Evolutionary conservation across 1,139 yeast genomes (phyloP).

Genomic region (Meyerozyma guilliermondii): DNA sequence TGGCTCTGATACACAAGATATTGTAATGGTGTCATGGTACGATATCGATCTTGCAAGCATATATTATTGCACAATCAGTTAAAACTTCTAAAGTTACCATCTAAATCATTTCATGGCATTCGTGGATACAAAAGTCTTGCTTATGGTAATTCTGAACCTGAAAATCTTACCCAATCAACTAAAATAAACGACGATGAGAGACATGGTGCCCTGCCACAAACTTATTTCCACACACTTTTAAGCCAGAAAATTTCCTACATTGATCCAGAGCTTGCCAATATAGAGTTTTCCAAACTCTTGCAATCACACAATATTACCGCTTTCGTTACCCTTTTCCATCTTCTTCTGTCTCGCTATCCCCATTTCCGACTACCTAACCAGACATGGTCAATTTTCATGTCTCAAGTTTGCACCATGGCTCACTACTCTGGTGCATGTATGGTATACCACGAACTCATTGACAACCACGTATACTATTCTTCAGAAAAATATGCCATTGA

Average conservation of each 20-base stretch:
- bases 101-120: too few species aligned
- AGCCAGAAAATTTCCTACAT: neutral
- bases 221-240: neutral
- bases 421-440: conserved; percentile 31
- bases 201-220: too few species aligned
- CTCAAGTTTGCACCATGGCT: conserved; percentile 20
- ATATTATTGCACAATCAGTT: neutral
- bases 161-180: too few species aligned
- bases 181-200: too few species aligned
- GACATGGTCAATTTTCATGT: conserved; percentile 28
- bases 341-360: conserved; percentile 3
- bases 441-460: conserved; percentile 34
- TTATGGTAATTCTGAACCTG: too few species aligned
- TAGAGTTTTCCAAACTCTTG: neutral
- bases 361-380: conserved; percentile 27
- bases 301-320: neutral
- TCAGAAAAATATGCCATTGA: conserved; percentile 14
- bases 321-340: neutral
- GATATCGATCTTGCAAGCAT: neutral
- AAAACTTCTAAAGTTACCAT: too few species aligned
- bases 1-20: too few species aligned
- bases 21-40: neutral
- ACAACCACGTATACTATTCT: conserved; percentile 17
- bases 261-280: neutral
- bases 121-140: too few species aligned